Percentiles rank a stretch among this genome's conserved stretches.
These are phyloP conservation scores for Wickerhamiella cacticola DNA, from an alignment of 805 yeast genomes.

Conservation along the genomic window DNA sequence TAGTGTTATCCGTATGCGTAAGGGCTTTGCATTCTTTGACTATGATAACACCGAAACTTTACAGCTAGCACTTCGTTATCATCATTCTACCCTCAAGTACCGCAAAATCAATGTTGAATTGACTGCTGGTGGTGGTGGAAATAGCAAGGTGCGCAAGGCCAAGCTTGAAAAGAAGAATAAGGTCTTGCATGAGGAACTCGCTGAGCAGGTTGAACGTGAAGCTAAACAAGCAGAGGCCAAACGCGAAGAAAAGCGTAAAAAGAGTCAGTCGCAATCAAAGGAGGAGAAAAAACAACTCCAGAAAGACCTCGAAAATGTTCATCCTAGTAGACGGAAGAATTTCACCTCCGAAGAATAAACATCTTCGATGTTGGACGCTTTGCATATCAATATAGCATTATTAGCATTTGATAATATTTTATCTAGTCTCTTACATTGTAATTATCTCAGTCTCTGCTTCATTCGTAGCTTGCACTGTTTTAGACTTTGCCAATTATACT, in stretches of 20 bases:
- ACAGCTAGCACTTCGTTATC: constrained; percentile 75
- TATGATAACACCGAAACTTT: constrained; percentile 67
- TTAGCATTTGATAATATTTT: neutral
- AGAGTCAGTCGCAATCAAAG: constrained; percentile 12
- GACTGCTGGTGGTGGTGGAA: constrained; percentile 98
- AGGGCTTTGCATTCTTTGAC: constrained; percentile 88
- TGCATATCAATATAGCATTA: neutral
- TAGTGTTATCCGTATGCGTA: constrained; percentile 65
- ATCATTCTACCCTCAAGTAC: constrained; percentile 55
- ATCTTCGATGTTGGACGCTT: neutral
- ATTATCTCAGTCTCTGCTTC: neutral
- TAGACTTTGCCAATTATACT: no score
- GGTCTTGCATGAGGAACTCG: constrained; percentile 58
- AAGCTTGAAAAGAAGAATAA: constrained; percentile 74
- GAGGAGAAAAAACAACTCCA: constrained; percentile 21
- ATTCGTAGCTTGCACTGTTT: neutral
- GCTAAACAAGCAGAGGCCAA: constrained; percentile 21
- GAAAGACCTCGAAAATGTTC: constrained; percentile 1
- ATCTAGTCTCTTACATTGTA: neutral
- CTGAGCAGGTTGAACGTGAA: constrained; percentile 37
- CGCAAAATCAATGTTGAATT: constrained; percentile 89
- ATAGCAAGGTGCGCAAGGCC: constrained; percentile 43
- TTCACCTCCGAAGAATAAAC: neutral
- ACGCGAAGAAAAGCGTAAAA: neutral
- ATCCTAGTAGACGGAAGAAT: constrained; percentile 8